A percentile compares a stretch with the other conserved stretches of the same genome.
These are phyloP conservation scores for Rosa hybrid DNA, from an alignment of 331 rosid species.

Conservation along the genomic window DNA sequence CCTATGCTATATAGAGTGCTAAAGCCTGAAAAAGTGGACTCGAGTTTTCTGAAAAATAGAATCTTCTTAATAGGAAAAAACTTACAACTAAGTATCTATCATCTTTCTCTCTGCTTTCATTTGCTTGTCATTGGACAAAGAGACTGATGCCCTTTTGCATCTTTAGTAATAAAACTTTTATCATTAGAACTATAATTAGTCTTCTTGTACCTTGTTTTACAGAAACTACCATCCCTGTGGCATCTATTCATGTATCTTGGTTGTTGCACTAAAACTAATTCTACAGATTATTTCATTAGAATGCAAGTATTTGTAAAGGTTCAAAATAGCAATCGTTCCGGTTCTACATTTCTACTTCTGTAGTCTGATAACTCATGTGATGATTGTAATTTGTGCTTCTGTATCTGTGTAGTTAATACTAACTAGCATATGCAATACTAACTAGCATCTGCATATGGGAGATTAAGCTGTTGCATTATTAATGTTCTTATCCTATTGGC, in stretches of 20 bases:
- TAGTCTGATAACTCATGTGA: constrained; percentile 2
- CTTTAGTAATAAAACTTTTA: not conserved
- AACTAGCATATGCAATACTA: not conserved
- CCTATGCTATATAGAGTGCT: not conserved
- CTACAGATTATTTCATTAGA: not conserved
- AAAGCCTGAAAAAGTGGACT: not conserved
- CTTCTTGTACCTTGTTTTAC: not conserved
- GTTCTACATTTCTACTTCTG: not conserved
- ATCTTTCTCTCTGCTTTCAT: not conserved
- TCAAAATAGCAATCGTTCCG: not conserved
- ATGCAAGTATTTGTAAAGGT: not conserved
- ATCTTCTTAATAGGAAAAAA: not conserved
- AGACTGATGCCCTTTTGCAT: not conserved
- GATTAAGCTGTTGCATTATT: not conserved
- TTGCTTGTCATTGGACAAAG: not conserved
- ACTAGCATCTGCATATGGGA: not conserved
- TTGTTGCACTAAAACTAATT: not conserved
- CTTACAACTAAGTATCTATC: not conserved
- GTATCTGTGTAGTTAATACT: not conserved
- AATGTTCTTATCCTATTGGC: not conserved
- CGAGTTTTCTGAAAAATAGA: not conserved
- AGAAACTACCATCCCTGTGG: not conserved
- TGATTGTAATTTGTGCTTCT: constrained; percentile 1
- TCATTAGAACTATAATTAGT: not conserved
- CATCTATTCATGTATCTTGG: not conserved